Base-by-base conservation (phyloP, 208 protist genomes). In the Hexamita inflata region DNA sequence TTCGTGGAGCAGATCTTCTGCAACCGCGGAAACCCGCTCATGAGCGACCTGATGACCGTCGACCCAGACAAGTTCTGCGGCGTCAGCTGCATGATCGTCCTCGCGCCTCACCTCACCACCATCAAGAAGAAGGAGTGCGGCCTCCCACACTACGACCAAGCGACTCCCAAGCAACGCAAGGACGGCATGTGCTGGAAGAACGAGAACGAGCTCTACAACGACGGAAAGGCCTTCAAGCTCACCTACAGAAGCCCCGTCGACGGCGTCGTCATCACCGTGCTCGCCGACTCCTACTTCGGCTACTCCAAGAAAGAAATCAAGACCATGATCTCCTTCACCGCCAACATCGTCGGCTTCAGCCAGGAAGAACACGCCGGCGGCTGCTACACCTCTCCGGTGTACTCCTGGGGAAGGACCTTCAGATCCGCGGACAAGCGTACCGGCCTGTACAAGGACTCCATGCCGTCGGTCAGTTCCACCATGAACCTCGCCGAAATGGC, bases 251-350 rank as follows among this genome's bases (percentile, higher is more conserved):
- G 58, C 29, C n/a, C n/a, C n/a, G 15, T 19, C 9, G 58, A 68
- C 19, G 82, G 82, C 58, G 42, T 81, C 0, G 41, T 79, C 40
- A 28, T 82, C 29, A 84, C 81, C 19, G 61, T 86, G 13, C 75
- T 86, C 41, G 81, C 82, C 26, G 82, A 84, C 58, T 82, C 76
- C 49, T 86, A 86, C 41, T 84, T 84, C 45, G 82, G 82, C 7
- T 86, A 86, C 62, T 76, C 61, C 40, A 86, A 86, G 70, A 86
- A 86, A 42, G 81, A 84, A 53, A 67, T 82, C 58, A 86, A 86
- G 57, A 81, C 81, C 0, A 59, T 80, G 41, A 58, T 86, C 24
- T 77, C 76, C 1, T 84, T 70, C 58, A 70, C 82, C 9, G n/a
- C 61, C n/a, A 86, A 86, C 49, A 35, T 84, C 0, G 59, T 26